Base-by-base conservation (phyloP, 139 green algal genomes). In the Deuterostichococcus epilithicus region DNA sequence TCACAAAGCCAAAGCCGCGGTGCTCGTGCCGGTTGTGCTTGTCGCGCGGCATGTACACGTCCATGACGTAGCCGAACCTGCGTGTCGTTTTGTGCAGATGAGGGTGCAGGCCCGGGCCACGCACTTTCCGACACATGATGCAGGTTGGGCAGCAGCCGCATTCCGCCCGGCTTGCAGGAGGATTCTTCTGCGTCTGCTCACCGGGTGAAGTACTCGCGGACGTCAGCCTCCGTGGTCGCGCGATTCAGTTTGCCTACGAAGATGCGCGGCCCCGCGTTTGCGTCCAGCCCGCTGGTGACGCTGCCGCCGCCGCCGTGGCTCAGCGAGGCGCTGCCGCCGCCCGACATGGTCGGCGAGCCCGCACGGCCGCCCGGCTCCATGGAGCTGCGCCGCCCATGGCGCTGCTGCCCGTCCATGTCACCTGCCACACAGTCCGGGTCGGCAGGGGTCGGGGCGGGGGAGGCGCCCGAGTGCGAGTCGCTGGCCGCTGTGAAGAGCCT, bases 1-100 rank as follows among this genome's bases (percentile, higher is more conserved):
- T 97, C 1, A 97, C 90, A 78, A 97, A 97, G 3, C 93, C 93
- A 85, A 97, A 97, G 36, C 93, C 92, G 39, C 93, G 84, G 82
- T 97, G 93, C 81, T 93, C 91, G 0, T 75, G 60, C 66, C 83
- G 86, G 76, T 87, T 88, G 66, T 74, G 72, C 52, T 84, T 86
- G 75, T 88, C 86, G 10, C 86, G 67, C 36, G 92, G 92, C 82
- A 97, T 88, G 84, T 97, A 97, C 18, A 97, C 91, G 71, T 97
- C 93, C 89, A 97, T 91, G 33, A 97, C 92, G 68, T 92, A 97
- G 73, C 93, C 91, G 83, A 93, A 96, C 1, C 52, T 63, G 52
- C n/a, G n/a, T n/a, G n/a, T n/a, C n/a, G n/a, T n/a, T 28, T 63
- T 23, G 10, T 30, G 20, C 13, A 63, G 20, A 63, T 63, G n/a